Base-by-base conservation (phyloP, 257 asterid species). In the Nicotiana noctiflora region DNA sequence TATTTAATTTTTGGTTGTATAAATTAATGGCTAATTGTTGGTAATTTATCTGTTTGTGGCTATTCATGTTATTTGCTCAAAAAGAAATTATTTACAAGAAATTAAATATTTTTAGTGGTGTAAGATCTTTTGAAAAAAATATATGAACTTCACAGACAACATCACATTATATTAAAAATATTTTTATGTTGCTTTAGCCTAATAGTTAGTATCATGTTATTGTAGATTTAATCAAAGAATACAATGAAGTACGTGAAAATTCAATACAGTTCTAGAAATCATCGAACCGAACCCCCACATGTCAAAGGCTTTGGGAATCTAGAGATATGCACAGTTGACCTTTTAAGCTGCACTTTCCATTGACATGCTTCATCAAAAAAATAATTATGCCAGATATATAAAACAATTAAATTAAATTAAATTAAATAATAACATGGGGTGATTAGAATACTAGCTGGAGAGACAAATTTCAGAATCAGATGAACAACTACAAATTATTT, bases 401-500 rank as follows among this genome's bases (percentile, higher is more conserved):
- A 65, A 8, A n/a, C n/a, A n/a, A n/a, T n/a, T 27, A 3, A 21
- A 65, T 19, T 65, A 51, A 77, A 64, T 23, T 17, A 51, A 51
- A 11, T 51, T 51, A 51, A 51, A 51, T 51, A 51, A 51, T 51
- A 51, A 51, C 56, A 51, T 51, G 12, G 18, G 18, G 21, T 17
- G 60, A 55, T 55, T 55, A 55, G 60, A 17, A 55, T 14, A 55
- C 19, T 55, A 62, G 27, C 53, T 52, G 61, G 59, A 77, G 82
- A 79, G 85, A 80, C 85, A 84, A 85, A 83, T 83, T 84, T 79
- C 62, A 79, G 87, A 84, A 82, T 68, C 79, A 75, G 66, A 83
- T 74, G 79, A 79, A 37, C 66, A 56, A 77, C 75, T 72, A 51
- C 52, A 21, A 18, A 80, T 74, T 76, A n/a, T 83, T 74, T 67